Evolutionary conservation across 306 rosid genomes (phyloP).

Genomic region (Inga laurina): DNA sequence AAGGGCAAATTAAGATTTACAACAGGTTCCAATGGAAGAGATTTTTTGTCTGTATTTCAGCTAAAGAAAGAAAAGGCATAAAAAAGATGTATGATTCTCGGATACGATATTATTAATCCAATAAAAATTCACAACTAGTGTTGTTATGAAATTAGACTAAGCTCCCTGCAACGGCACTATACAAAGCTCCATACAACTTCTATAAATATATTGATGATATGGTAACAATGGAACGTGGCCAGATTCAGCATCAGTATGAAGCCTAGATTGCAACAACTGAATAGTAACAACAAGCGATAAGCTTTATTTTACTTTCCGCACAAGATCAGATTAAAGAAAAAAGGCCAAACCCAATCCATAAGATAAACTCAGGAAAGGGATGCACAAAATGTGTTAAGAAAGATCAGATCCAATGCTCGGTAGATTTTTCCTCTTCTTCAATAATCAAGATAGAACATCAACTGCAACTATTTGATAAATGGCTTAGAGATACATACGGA

Average conservation of each 20-base stretch:
- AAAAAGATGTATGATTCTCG: background rate
- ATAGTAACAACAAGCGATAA: background rate
- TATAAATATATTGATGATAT: background rate
- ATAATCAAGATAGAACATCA: background rate
- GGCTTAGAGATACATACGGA: background rate
- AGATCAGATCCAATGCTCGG: slow-evolving; percentile 10
- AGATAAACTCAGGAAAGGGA: background rate
- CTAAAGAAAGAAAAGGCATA: background rate
- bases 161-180: background rate
- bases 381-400: slow-evolving; percentile 13
- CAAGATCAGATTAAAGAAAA: background rate
- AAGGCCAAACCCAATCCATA: background rate
- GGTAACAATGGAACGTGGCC: background rate
- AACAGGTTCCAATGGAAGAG: background rate
- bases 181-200: background rate
- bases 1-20: background rate
- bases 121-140: background rate
- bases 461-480: background rate
- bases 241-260: background rate
- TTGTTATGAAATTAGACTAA: background rate
- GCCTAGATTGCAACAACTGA: background rate
- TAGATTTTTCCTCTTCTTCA: background rate
- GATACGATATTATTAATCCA: background rate
- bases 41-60: background rate
- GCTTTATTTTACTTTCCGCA: background rate